phyloP scores from a whole-genome alignment of 108 stramenopile species.

The Cyclostephanos invisitatus region DNA sequence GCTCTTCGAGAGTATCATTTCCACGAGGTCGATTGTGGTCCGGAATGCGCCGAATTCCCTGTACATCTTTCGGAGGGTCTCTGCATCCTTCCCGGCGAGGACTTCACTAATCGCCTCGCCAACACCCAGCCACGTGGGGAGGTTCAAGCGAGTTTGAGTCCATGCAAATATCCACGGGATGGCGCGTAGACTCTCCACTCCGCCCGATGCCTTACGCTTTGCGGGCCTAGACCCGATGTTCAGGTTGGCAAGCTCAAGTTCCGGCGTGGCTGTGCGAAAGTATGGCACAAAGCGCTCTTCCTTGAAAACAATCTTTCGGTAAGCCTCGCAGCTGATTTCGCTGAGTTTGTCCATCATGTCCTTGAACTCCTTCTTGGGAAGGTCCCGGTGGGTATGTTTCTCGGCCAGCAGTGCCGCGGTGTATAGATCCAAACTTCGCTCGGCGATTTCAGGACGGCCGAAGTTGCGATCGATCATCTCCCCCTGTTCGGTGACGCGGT shows the following conservation, averaged over 20 bases:
- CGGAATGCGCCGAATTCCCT: slow-evolving; percentile 90
- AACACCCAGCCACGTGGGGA: slow-evolving; percentile 97
- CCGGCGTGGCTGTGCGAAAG: slow-evolving; percentile 97
- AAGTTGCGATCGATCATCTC: slow-evolving; percentile 99
- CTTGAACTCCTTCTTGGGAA: slow-evolving; percentile 77
- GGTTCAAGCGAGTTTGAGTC: slow-evolving; percentile 94
- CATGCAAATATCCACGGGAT: slow-evolving; percentile 98
- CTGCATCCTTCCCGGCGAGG: slow-evolving; percentile 57
- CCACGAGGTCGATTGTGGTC: slow-evolving; percentile 92
- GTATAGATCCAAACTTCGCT: slow-evolving; percentile 94
- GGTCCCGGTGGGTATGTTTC: slow-evolving; percentile 56
- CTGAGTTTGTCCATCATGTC: slow-evolving; percentile 84
- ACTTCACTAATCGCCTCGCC: slow-evolving; percentile 82
- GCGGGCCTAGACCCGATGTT: slow-evolving; percentile 98
- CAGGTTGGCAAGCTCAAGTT: slow-evolving; percentile 85
- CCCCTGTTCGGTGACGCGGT: slow-evolving; percentile 99
- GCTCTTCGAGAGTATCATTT: slow-evolving; percentile 94
- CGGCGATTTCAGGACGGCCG: slow-evolving; percentile 85
- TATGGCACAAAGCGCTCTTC: slow-evolving; percentile 95
- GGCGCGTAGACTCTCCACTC: slow-evolving; percentile 87
- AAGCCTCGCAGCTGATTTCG: slow-evolving; percentile 85
- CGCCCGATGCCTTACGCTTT: slow-evolving; percentile 93
- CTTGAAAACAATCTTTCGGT: slow-evolving; percentile 85
- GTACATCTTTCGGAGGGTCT: slow-evolving; percentile 84
- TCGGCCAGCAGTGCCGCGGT: slow-evolving; percentile 94